phyloP scores from a whole-genome alignment of 768 basidiomycete species.

The Xerocomellus dryophilus region DNA sequence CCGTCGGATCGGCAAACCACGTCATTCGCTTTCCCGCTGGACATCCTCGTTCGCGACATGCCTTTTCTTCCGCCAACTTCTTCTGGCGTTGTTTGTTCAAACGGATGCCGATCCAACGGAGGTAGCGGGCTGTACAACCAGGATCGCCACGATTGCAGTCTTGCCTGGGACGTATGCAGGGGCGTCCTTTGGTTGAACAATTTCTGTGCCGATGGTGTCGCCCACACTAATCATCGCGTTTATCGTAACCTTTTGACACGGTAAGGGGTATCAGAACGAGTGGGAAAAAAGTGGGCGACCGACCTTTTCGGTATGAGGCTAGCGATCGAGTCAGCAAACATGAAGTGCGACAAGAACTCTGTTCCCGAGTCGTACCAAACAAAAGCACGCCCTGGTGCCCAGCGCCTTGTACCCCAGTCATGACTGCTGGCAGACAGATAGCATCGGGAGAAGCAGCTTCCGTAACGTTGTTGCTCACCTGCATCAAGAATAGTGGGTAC shows the following conservation, averaged over 20 bases:
- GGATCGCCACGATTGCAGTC: conserved; percentile 58
- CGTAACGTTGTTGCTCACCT: conserved; percentile 32
- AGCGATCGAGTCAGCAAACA: not conserved
- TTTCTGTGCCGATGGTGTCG: conserved; percentile 61
- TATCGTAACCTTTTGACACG: conserved; percentile 42
- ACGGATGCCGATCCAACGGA: conserved; percentile 54
- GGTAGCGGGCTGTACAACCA: conserved; percentile 44
- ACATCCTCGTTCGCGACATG: conserved; percentile 53
- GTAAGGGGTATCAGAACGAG: not conserved
- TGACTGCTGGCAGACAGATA: conserved; percentile 35
- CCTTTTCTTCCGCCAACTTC: conserved; percentile 42
- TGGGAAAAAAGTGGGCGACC: not conserved
- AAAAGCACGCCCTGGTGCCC: conserved; percentile 50
- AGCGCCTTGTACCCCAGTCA: conserved; percentile 53
- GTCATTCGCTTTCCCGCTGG: conserved; percentile 53
- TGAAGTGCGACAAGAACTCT: not conserved
- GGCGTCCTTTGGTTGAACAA: conserved; percentile 60
- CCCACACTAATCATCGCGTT: conserved; percentile 60
- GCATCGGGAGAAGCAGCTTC: not conserved
- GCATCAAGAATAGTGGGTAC: conserved; percentile 58
- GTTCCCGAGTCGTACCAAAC: conserved; percentile 42
- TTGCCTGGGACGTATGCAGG: conserved; percentile 66
- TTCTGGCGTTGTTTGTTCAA: conserved; percentile 49
- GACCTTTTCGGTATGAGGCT: conserved; percentile 66
- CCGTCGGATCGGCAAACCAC: conserved; percentile 62